A percentile compares a stretch with the other conserved stretches of the same genome.
phyloP scores from a whole-genome alignment of 805 yeast genomes.

The Isabelozyma rhagii region DNA sequence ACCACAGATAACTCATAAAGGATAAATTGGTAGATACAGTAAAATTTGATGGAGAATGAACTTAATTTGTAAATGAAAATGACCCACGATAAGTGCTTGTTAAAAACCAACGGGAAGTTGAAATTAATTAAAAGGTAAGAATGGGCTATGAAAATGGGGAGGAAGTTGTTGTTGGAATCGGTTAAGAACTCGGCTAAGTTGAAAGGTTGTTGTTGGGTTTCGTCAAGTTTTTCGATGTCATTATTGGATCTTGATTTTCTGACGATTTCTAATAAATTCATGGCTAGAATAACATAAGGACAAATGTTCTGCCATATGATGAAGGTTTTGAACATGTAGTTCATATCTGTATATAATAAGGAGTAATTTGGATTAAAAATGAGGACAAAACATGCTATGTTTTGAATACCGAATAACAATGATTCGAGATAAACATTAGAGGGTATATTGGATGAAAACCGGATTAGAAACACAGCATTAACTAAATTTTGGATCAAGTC shows the following conservation, averaged over 20 bases:
- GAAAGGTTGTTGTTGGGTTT: neutral
- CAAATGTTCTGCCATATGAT: constrained; percentile 15
- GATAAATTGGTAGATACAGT: constrained; percentile 29
- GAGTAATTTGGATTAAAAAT: neutral
- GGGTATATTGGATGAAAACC: neutral
- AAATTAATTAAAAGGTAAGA: constrained; percentile 27
- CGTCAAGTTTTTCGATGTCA: neutral
- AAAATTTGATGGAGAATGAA: constrained; percentile 27
- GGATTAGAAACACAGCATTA: neutral
- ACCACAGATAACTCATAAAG: constrained; percentile 24
- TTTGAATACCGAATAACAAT: neutral
- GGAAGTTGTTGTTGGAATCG: constrained; percentile 30
- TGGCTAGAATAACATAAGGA: constrained; percentile 15
- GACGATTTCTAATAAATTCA: constrained; percentile 8
- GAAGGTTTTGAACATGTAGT: constrained; percentile 9
- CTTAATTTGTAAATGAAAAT: constrained; percentile 15
- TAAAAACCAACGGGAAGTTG: constrained; percentile 13
- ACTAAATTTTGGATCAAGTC: neutral
- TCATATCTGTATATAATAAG: constrained; percentile 6
- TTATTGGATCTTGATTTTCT: neutral
- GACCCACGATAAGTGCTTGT: neutral
- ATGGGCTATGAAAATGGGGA: constrained; percentile 33
- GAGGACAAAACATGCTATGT: neutral
- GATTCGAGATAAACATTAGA: neutral
- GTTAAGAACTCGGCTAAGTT: constrained; percentile 9